These are phyloP conservation scores for Aquilaria yunnanensis DNA, from an alignment of 345 rosid species.

Conservation along the genomic window DNA sequence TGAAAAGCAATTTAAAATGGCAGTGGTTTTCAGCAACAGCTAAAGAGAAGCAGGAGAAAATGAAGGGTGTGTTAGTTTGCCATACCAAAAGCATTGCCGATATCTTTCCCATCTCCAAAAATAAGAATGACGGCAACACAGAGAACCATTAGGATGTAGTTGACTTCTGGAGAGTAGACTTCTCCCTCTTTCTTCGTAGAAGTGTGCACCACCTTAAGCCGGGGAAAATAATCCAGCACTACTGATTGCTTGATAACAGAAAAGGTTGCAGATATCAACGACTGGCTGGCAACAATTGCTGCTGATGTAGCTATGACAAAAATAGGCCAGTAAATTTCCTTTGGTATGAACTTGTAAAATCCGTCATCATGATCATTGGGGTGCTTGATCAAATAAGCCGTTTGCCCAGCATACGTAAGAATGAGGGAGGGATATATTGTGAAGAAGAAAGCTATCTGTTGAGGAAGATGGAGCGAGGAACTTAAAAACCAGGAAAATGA, in stretches of 20 bases:
- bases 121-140: conserved; percentile 73
- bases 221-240: conserved; percentile 79
- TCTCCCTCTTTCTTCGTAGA: conserved; percentile 74
- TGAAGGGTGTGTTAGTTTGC: background rate
- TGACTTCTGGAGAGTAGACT: conserved; percentile 87
- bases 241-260: conserved; percentile 88
- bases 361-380: conserved; percentile 61
- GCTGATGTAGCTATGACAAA: conserved; percentile 67
- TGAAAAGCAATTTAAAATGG: conserved; percentile 2
- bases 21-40: background rate
- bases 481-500: conserved; percentile 1
- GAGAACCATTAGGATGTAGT: conserved; percentile 76
- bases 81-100: conserved; percentile 82
- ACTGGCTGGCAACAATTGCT: conserved; percentile 85
- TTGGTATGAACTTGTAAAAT: conserved; percentile 79
- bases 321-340: conserved; percentile 71
- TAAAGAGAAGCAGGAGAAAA: background rate
- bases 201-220: conserved; percentile 87
- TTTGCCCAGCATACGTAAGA: conserved; percentile 87
- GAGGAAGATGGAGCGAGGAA: conserved; percentile 13
- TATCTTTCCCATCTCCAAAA: conserved; percentile 76
- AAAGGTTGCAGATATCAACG: conserved; percentile 85
- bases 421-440: conserved; percentile 80
- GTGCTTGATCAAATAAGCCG: conserved; percentile 67
- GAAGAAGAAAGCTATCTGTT: conserved; percentile 62